Evolutionary conservation across 495 filamentous ascomycete species (phyloP), one percentile per base, ranked within the genome.

Genomic region (Pyrenula massariospora): DNA sequence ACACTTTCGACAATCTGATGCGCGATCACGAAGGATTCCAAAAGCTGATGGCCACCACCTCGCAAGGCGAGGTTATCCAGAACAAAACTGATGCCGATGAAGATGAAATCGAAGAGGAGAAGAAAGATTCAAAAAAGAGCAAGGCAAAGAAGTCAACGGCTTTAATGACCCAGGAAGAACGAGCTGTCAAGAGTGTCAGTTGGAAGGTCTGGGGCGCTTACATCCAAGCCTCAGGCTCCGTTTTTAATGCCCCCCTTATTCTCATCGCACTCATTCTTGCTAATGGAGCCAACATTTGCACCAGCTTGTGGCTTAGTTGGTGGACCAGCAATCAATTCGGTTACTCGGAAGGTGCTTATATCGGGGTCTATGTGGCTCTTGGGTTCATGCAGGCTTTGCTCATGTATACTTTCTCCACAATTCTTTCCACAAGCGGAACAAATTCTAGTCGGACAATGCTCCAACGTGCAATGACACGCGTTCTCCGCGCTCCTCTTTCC

Each of bases 121-220:
- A 80, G 62, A 73, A 74, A 48, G 60, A 59, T 0, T 58, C 57
- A 2, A 84, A 84, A 66, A 84, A 81, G 67, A 80, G 78, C 61
- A 79, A 81, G 62, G 65, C 63, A 51, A 85, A 85, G 63, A 77
- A 74, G 36, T 77, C 72, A 22, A 76, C 70, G 21, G 82, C 76
- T 10, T 71, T 98, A 52, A 98, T 98, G 93, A 89, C 94, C 62
- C 76, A 84, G 23, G 92, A 98, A 72, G 92, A 98, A 61, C 77
- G 86, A 54, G 88, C 88, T 0, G 81, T 88, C 19, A 74, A 84
- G n/a, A 87, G 84, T 51, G 89, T 96, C 0, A 78, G 86, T 0
- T 94, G 87, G 90, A 77, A 73, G 12, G 87, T 96, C 2, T 97
- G 92, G 73, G 68, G 71, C 48, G 82, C 86, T 0, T 97, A 96